Base-by-base conservation (phyloP, 1,139 yeast species). In the Kodamaea suecica region DNA sequence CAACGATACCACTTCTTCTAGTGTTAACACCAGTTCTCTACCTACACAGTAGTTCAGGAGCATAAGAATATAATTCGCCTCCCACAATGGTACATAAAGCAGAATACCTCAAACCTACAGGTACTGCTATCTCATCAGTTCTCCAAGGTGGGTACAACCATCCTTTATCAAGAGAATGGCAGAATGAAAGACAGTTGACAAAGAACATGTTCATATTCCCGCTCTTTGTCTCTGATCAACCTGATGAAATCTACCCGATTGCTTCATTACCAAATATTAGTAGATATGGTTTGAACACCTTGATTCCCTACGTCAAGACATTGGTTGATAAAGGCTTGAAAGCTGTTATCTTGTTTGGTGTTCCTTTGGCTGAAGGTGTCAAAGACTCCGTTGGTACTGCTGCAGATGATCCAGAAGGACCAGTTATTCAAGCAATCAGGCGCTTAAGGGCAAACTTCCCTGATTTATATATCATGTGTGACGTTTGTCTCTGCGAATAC, bases 361-460 rank as follows among this genome's bases (percentile, higher is more conserved):
- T 94, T 9, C 92, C 95, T 3, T 61, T 85, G 52, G 75, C 76
- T 36, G 80, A 73, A 5, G 86, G 84, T 3, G 76, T 67, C 29
- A 92, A 92, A 55, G 98, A 92, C 57, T 69, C 73, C 6, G 70
- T 70, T 31, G 99, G 97, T 12, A 76, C 95, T 2, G 78, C 88
- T 29, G 98, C 99, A 2, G 98, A 92, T 58, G 96, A 90, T 60
- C 97, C 97, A 29, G 73, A 85, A 24, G 97, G 98, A 0, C 98
- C 98, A 2, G 97, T 92, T 4, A 90, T 92, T 47, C 72, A 60
- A 42, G 84, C 92, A 19, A 81, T 85, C 50, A 82, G 79, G 53
- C 70, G 75, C 2, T 71, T 92, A 41, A 73, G 72, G 41, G 48
- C 61, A 31, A 65, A 73, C 24, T 88, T 84, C 62, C 97, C 98